phyloP scores from a whole-genome alignment of 306 rosid genomes.

The Abrus pulchellus region DNA sequence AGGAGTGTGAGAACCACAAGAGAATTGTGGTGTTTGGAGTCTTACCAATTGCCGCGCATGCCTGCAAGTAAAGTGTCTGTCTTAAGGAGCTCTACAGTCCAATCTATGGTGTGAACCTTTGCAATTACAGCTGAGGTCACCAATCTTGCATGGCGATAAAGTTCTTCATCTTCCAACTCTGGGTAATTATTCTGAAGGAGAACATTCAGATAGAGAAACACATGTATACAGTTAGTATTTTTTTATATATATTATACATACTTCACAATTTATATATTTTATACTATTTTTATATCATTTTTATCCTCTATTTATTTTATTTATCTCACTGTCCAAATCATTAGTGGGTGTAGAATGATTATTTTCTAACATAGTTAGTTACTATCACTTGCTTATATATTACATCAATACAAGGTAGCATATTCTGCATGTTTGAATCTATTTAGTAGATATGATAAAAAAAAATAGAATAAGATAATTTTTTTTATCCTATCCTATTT shows the following conservation, averaged over 20 bases:
- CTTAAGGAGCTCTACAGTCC: slow-evolving; percentile 79
- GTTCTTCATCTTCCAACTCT: slow-evolving; percentile 55
- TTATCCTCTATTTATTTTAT: too few species aligned
- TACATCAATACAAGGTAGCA: too few species aligned
- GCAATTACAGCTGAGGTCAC: slow-evolving; percentile 77
- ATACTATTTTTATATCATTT: too few species aligned
- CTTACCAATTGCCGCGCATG: slow-evolving; percentile 69
- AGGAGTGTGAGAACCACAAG: not conserved
- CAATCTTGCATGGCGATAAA: slow-evolving; percentile 68
- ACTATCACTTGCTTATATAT: too few species aligned
- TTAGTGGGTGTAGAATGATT: too few species aligned
- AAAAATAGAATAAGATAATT: too few species aligned
- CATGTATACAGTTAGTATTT: not conserved
- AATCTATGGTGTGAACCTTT: slow-evolving; percentile 73
- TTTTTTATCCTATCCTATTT: too few species aligned
- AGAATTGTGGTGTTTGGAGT: not conserved
- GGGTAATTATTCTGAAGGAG: slow-evolving; percentile 49
- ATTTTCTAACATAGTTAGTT: too few species aligned
- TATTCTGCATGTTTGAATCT: too few species aligned
- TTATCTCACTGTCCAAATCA: too few species aligned
- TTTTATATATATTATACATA: not conserved
- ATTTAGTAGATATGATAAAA: too few species aligned
- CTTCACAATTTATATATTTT: too few species aligned
- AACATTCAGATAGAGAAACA: not conserved
- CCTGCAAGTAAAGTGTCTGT: slow-evolving; percentile 69